These are phyloP conservation scores for Thelephora ganbajun DNA, from an alignment of 768 basidiomycete genomes.

Conservation along the genomic window DNA sequence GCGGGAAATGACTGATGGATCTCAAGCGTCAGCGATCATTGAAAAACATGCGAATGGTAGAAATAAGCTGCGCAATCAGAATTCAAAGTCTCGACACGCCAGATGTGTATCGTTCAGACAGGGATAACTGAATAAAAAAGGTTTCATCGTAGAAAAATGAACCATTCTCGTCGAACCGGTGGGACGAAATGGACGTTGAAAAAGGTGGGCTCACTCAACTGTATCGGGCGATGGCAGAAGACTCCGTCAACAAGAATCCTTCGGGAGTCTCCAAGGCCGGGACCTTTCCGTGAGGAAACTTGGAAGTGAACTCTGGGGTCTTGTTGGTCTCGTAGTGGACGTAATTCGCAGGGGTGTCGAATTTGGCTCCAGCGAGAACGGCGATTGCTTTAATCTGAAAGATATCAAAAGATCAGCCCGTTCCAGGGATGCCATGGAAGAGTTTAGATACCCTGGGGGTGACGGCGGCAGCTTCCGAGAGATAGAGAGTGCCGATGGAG, in stretches of 20 bases:
- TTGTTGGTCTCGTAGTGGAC: conserved; percentile 54
- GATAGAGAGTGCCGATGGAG: conserved; percentile 53
- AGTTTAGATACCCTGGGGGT: conserved; percentile 34
- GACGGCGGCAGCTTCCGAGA: conserved; percentile 17
- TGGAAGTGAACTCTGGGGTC: conserved; percentile 52
- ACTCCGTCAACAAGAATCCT: conserved; percentile 72
- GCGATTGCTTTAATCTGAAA: conserved; percentile 39
- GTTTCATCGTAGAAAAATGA: conserved; percentile 13
- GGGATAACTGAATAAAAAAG: conserved; percentile 10
- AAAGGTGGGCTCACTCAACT: conserved; percentile 15
- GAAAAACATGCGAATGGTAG: not conserved
- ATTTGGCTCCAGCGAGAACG: conserved; percentile 41
- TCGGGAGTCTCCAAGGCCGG: conserved; percentile 68
- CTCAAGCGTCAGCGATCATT: conserved; percentile 6
- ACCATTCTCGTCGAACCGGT: conserved; percentile 6
- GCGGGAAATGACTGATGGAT: conserved; percentile 49
- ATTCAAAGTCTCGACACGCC: not conserved
- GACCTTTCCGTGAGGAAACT: conserved; percentile 76
- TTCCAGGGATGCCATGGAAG: conserved; percentile 4
- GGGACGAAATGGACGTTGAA: conserved; percentile 32
- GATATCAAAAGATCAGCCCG: no score
- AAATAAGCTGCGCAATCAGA: not conserved
- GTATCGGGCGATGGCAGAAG: conserved; percentile 72
- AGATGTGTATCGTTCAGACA: conserved; percentile 6
- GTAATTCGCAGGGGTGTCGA: conserved; percentile 40